Evolutionary conservation across 1,139 yeast species (phyloP).

Genomic region (Lodderomyces parapsilosis): DNA sequence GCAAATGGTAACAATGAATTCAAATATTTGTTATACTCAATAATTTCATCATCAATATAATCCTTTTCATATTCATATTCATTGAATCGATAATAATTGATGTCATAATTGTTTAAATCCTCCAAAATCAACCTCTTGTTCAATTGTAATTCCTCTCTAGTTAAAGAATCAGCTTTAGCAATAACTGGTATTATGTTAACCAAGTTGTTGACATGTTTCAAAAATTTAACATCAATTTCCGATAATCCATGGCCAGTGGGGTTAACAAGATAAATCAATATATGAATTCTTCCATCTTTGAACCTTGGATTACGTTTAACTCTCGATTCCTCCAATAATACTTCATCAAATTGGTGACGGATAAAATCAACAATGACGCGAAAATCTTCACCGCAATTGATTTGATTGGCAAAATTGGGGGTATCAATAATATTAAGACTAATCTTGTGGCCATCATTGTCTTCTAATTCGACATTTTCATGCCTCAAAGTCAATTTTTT

Average conservation of each 20-base stretch:
- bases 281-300: constrained; percentile 50
- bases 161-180: constrained; percentile 43
- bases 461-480: constrained; percentile 51
- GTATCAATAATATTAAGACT: constrained; percentile 53
- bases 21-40: constrained; percentile 47
- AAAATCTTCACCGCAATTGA: constrained; percentile 47
- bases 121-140: constrained; percentile 42
- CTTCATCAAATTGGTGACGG: constrained; percentile 51
- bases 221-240: constrained; percentile 42
- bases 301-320: constrained; percentile 49
- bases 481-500: constrained; percentile 46
- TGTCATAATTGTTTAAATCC: constrained; percentile 40
- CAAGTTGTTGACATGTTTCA: constrained; percentile 40
- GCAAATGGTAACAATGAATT: constrained; percentile 44
- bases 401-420: constrained; percentile 77
- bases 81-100: constrained; percentile 46
- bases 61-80: constrained; percentile 50
- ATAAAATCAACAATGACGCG: constrained; percentile 48
- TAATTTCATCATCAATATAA: constrained; percentile 49
- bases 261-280: constrained; percentile 45
- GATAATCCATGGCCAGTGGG: constrained; percentile 50
- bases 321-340: constrained; percentile 47
- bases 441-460: constrained; percentile 51
- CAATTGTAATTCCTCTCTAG: constrained; percentile 34
- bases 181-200: constrained; percentile 45